Conservation (phyloP, 129 eudicot genomes). For the Glebionis coronaria region DNA sequence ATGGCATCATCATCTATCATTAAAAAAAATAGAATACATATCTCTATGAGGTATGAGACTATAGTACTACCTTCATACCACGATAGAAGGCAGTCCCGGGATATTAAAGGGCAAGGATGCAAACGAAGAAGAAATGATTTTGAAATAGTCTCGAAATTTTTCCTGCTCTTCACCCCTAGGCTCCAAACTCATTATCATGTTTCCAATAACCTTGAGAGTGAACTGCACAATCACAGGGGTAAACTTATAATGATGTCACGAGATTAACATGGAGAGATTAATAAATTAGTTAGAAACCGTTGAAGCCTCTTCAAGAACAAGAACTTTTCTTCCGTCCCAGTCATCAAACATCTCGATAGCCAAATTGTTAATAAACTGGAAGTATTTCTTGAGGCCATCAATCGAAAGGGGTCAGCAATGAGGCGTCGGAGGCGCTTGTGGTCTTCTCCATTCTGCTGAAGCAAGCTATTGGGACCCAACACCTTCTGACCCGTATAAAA, state of each 20-base stretch:
- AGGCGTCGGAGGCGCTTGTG: conserved; percentile 70
- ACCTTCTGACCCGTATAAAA: conserved; percentile 74
- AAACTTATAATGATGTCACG: neutral
- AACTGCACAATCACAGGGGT: conserved; percentile 43
- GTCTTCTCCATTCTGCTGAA: conserved; percentile 70
- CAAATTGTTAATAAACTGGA: conserved; percentile 60
- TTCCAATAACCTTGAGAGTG: conserved; percentile 72
- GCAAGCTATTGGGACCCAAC: conserved; percentile 77
- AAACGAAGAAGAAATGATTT: conserved; percentile 61
- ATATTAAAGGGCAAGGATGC: conserved; percentile 71
- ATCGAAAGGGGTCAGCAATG: conserved; percentile 71
- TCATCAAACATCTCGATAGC: conserved; percentile 55
- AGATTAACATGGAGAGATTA: too few species aligned
- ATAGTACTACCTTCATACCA: conserved; percentile 55
- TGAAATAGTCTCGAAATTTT: conserved; percentile 63
- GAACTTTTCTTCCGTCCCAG: conserved; percentile 52
- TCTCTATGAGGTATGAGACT: neutral
- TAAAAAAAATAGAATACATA: neutral
- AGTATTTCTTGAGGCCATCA: conserved; percentile 66
- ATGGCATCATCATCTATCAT: conserved; percentile 5
- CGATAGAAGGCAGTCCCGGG: conserved; percentile 74
- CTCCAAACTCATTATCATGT: conserved; percentile 89
- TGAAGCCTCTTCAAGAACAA: conserved; percentile 87
- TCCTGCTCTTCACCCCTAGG: conserved; percentile 76
- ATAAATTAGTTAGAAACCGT: conserved; percentile 33